Evolutionary conservation across 2,329 filamentous ascomycete species (phyloP).

Genomic region (Raffaelea arxii): DNA sequence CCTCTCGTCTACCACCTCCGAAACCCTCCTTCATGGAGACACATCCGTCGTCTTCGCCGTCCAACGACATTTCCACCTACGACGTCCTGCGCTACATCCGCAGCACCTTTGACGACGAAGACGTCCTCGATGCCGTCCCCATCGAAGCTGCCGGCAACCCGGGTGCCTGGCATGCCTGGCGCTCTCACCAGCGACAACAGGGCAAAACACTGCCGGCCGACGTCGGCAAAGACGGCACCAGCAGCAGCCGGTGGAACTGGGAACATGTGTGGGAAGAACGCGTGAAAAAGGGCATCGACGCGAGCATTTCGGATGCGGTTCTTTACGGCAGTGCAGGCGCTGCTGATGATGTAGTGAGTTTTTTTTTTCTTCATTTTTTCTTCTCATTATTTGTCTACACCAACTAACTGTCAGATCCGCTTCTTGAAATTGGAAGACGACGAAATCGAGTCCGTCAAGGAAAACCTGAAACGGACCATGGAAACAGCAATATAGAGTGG

Average conservation of each 20-base stretch:
- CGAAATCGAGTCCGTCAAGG: slow-evolving; percentile 47
- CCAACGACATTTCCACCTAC: slow-evolving; percentile 42
- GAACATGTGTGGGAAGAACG: slow-evolving; percentile 92
- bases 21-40: slow-evolving; percentile 33
- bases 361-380: slow-evolving; percentile 1
- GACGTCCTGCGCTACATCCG: slow-evolving; percentile 73
- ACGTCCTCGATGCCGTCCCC: slow-evolving; percentile 67
- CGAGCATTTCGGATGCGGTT: slow-evolving; percentile 68
- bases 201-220: neutral
- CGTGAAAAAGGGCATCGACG: slow-evolving; percentile 67
- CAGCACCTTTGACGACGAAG: slow-evolving; percentile 69
- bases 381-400: neutral
- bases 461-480: slow-evolving; percentile 46
- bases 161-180: slow-evolving; percentile 92
- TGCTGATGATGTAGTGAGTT: slow-evolving; percentile 62
- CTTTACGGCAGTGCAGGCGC: slow-evolving; percentile 58
- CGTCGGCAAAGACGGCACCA: slow-evolving; percentile 47
- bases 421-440: slow-evolving; percentile 55
- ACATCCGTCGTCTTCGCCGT: slow-evolving; percentile 13
- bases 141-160: slow-evolving; percentile 78
- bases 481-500: no score
- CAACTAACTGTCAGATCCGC: slow-evolving; percentile 39
- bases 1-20: slow-evolving; percentile 6
- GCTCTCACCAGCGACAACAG: slow-evolving; percentile 50
- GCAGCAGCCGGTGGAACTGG: slow-evolving; percentile 99